Percentiles rank a stretch among this genome's conserved stretches.
These are phyloP conservation scores for Linanthus parryae DNA, from an alignment of 148 eudicot species.

Conservation along the genomic window DNA sequence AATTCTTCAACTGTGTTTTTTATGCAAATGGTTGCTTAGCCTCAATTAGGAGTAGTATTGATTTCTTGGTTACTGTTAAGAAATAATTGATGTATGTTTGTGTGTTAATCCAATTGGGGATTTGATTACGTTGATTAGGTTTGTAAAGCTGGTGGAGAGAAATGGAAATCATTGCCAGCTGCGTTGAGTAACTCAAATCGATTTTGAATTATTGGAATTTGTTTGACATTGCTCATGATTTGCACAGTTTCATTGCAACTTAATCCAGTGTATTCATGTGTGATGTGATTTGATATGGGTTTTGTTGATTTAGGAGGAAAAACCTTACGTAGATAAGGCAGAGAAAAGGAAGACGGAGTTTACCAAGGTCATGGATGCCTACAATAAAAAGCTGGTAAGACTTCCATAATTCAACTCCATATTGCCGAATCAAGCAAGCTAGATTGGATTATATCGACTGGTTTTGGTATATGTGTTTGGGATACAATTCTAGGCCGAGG, in stretches of 20 bases:
- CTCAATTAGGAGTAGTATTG: no score
- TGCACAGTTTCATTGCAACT: not conserved
- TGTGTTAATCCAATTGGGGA: no score
- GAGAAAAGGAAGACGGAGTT: constrained; percentile 38
- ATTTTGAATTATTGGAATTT: not conserved
- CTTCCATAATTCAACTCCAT: not conserved
- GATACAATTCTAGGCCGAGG: not conserved
- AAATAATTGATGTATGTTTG: no score
- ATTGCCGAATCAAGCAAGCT: not conserved
- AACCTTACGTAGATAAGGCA: constrained; percentile 27
- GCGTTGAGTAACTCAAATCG: not conserved
- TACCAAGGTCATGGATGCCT: constrained; percentile 24
- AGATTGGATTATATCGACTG: not conserved
- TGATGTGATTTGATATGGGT: no score
- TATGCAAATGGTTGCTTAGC: no score
- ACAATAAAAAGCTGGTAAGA: constrained; percentile 31
- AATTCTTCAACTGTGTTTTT: no score
- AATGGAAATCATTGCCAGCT: constrained; percentile 6
- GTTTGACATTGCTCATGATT: no score
- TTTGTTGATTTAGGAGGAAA: constrained; percentile 24
- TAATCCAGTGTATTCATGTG: not conserved
- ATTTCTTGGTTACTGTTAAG: no score
- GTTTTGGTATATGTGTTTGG: not conserved
- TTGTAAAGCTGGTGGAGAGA: constrained; percentile 10
- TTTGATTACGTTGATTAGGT: no score